Evolutionary conservation across 2,329 filamentous ascomycete species (phyloP).

Genomic region (Arachnopeziza araneosa): DNA sequence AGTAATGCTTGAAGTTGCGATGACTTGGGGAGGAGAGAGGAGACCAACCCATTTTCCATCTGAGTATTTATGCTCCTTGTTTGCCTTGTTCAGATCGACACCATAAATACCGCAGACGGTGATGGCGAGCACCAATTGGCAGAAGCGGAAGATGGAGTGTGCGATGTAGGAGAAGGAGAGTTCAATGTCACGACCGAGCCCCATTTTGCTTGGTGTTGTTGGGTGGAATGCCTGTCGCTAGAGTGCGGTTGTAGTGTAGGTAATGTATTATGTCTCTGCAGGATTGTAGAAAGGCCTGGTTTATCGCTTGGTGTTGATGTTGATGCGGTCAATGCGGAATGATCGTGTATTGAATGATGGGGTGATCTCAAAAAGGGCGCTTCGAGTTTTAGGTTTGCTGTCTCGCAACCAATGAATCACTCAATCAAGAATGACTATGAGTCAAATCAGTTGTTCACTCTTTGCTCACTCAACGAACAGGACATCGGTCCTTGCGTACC

Average conservation of each 20-base stretch:
- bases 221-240: not conserved
- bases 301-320: not conserved
- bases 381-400: not conserved
- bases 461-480: not conserved
- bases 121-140: conserved; percentile 71
- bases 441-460: not conserved
- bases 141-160: conserved; percentile 61
- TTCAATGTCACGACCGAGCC: not conserved
- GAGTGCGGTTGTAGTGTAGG: not conserved
- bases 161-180: conserved; percentile 17
- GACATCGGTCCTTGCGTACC: not conserved
- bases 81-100: conserved; percentile 54
- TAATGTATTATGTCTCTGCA: not conserved
- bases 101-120: conserved; percentile 77
- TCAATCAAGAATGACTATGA: not conserved
- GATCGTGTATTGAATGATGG: not conserved
- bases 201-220: not conserved
- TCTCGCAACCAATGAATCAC: not conserved
- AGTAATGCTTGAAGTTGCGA: not conserved
- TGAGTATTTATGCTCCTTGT: conserved; percentile 42
- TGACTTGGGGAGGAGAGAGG: not conserved
- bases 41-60: conserved; percentile 65
- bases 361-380: not conserved
- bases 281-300: not conserved
- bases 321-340: not conserved